phyloP scores from a whole-genome alignment of 2,329 filamentous ascomycete genomes.

The Colletotrichum costaricense region DNA sequence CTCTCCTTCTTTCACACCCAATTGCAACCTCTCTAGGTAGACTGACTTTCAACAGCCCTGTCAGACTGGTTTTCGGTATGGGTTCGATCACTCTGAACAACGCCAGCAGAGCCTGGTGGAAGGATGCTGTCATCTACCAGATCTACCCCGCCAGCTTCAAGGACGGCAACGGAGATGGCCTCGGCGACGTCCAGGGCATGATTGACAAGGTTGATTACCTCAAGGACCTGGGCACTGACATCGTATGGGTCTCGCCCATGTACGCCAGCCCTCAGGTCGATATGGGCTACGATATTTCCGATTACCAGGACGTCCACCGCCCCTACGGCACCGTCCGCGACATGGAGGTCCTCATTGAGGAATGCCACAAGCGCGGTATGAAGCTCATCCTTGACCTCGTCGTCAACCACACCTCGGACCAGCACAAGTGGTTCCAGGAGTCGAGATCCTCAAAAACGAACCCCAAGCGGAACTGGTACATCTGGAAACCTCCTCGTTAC shows the following conservation, averaged over 20 bases:
- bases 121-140: conserved; percentile 67
- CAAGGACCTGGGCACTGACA: conserved; percentile 68
- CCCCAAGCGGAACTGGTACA: conserved; percentile 78
- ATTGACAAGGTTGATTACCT: conserved; percentile 72
- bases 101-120: conserved; percentile 59
- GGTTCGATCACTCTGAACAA: conserved; percentile 29
- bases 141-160: conserved; percentile 70
- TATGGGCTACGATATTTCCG: conserved; percentile 77
- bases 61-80: conserved; percentile 5
- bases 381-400: conserved; percentile 80
- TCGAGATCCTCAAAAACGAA: conserved; percentile 70
- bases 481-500: conserved; percentile 65
- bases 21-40: neutral
- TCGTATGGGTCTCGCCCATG: conserved; percentile 76
- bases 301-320: conserved; percentile 74
- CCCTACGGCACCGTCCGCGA: conserved; percentile 76
- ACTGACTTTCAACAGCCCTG: neutral
- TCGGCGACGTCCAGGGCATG: conserved; percentile 73
- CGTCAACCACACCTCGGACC: conserved; percentile 80
- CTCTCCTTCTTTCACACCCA: neutral
- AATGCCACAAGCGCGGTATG: conserved; percentile 72
- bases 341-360: conserved; percentile 70
- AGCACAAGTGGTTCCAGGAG: conserved; percentile 79
- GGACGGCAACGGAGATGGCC: conserved; percentile 67
- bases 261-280: conserved; percentile 73